Percentiles rank a stretch among this genome's conserved stretches.
phyloP scores from a whole-genome alignment of 73 alveolate species.

The Loxodes magnus region DNA sequence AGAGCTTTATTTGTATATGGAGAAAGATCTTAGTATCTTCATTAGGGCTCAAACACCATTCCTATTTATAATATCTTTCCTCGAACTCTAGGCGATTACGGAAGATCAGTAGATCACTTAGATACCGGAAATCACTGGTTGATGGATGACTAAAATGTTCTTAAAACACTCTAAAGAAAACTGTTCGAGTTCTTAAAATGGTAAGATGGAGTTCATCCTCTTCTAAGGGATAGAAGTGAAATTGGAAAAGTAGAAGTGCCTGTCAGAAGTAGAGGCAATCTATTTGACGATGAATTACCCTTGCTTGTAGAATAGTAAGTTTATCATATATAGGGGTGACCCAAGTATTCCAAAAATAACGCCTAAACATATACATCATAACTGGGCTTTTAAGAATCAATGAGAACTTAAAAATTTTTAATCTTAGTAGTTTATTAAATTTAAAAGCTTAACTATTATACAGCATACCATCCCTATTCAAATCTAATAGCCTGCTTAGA shows the following conservation, averaged over 20 bases:
- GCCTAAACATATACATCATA: slow-evolving; percentile 11
- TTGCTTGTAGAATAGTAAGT: no score
- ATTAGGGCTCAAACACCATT: slow-evolving; percentile 40
- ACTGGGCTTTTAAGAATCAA: no score
- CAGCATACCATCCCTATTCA: no score
- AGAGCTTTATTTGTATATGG: slow-evolving; percentile 41
- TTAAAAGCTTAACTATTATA: no score
- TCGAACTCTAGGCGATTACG: slow-evolving; percentile 34
- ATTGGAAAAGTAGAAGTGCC: slow-evolving; percentile 34
- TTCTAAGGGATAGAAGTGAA: slow-evolving; percentile 39
- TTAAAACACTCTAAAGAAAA: slow-evolving; percentile 25
- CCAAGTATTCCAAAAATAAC: slow-evolving; percentile 11
- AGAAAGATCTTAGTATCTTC: slow-evolving; percentile 48
- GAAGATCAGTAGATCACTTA: slow-evolving; percentile 19
- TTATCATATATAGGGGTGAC: slow-evolving; percentile 8
- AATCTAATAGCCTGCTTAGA: no score
- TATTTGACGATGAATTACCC: not conserved
- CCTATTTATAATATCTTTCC: slow-evolving; percentile 67
- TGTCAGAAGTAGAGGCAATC: not conserved
- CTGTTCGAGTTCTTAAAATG: slow-evolving; percentile 39
- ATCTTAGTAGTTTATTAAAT: no score
- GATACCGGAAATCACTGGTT: slow-evolving; percentile 48
- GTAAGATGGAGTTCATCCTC: slow-evolving; percentile 49
- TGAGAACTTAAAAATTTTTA: no score
- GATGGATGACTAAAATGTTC: slow-evolving; percentile 22